phyloP scores from a whole-genome alignment of 1,139 yeast species.

The Magnusiomyces paraingens region DNA sequence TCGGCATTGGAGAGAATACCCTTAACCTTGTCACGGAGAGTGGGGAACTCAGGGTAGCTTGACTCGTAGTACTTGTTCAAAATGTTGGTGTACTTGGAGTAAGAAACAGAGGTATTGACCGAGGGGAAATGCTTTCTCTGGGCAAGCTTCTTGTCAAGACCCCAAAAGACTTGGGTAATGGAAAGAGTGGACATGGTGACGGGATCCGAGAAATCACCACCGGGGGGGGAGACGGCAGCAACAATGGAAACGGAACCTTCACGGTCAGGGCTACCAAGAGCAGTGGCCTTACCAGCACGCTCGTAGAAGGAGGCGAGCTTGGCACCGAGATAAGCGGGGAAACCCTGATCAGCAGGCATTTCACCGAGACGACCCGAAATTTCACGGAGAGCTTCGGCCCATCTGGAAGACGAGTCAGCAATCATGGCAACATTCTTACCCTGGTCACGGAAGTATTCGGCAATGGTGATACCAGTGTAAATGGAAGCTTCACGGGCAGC shows the following conservation, averaged over 20 bases:
- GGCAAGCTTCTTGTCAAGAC: slow-evolving; percentile 96
- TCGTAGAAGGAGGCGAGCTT: slow-evolving; percentile 97
- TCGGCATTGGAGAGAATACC: slow-evolving; percentile 95
- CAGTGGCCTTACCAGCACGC: slow-evolving; percentile 97
- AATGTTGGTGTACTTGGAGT: slow-evolving; percentile 89
- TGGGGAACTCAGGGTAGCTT: slow-evolving; percentile 87
- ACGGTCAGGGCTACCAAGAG: slow-evolving; percentile 95
- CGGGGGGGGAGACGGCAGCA: slow-evolving; percentile 99
- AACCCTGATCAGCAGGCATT: slow-evolving; percentile 99
- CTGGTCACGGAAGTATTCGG: slow-evolving; percentile 99
- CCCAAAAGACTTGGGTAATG: slow-evolving; percentile 99
- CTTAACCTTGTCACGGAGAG: slow-evolving; percentile 80
- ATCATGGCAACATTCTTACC: slow-evolving; percentile 98
- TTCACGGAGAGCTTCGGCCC: slow-evolving; percentile 99
- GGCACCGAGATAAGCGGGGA: slow-evolving; percentile 99
- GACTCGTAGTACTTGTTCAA: slow-evolving; percentile 79
- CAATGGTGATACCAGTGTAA: slow-evolving; percentile 96
- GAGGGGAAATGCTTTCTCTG: slow-evolving; percentile 99
- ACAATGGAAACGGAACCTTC: slow-evolving; percentile 96
- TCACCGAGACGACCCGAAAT: slow-evolving; percentile 99
- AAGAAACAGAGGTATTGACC: slow-evolving; percentile 89
- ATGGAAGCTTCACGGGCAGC: slow-evolving; percentile 99
- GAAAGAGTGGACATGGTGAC: slow-evolving; percentile 97
- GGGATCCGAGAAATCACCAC: slow-evolving; percentile 99
- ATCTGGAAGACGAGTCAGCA: slow-evolving; percentile 99